Evolutionary conservation across 345 rosid species (phyloP).

Genomic region (Citrus mangshanensis): DNA sequence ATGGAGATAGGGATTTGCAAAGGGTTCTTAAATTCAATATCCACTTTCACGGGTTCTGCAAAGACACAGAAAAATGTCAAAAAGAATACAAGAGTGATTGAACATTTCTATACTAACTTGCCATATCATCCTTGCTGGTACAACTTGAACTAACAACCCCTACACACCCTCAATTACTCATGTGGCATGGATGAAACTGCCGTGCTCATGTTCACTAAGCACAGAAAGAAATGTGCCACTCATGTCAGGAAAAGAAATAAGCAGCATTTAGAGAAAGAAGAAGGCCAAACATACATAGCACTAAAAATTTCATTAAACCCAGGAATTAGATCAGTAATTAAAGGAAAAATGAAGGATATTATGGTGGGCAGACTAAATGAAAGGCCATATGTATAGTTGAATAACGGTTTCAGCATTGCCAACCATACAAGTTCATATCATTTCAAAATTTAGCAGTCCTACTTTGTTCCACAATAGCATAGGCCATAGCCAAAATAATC

Average conservation of each 20-base stretch:
- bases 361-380: not conserved
- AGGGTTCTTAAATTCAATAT: slow-evolving; percentile 78
- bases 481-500: not conserved
- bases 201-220: not conserved
- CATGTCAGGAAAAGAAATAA: not conserved
- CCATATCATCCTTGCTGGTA: not conserved
- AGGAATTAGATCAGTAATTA: not conserved
- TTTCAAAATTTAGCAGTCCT: not conserved
- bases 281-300: not conserved
- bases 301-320: not conserved
- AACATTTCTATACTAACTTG: not conserved
- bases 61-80: slow-evolving; percentile 1
- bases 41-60: slow-evolving; percentile 82
- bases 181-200: not conserved
- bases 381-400: not conserved
- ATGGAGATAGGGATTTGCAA: slow-evolving; percentile 71
- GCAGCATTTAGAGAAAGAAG: not conserved
- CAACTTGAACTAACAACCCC: not conserved
- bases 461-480: not conserved
- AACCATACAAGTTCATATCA: not conserved
- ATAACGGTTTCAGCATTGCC: not conserved
- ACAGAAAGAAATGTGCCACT: not conserved
- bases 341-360: not conserved
- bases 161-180: not conserved
- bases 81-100: not conserved